phyloP scores from a whole-genome alignment of 208 protist species.

The Trypanosoma theileri region DNA sequence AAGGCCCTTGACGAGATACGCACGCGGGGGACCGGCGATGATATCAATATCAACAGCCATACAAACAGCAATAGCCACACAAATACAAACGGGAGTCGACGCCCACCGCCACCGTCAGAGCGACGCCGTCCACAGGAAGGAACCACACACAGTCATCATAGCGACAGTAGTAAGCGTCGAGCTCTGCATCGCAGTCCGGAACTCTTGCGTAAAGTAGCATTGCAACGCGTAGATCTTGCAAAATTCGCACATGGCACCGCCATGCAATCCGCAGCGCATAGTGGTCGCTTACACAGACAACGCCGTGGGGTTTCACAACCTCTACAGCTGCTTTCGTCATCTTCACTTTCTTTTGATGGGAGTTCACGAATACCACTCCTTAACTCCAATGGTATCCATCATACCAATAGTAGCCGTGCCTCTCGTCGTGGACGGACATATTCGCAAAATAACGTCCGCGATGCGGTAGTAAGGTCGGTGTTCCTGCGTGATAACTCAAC shows the following conservation, averaged over 20 bases:
- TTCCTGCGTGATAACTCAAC: not conserved
- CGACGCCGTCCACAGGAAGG: slow-evolving; percentile 5
- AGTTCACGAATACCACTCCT: not conserved
- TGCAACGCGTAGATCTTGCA: slow-evolving; percentile 4
- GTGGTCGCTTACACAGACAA: not conserved
- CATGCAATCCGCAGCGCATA: not conserved
- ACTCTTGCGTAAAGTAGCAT: not conserved
- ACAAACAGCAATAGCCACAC: too few relatives aligned
- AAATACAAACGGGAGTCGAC: slow-evolving; percentile 2
- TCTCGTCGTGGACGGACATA: slow-evolving; percentile 2
- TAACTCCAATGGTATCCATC: not conserved
- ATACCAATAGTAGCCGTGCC: not conserved
- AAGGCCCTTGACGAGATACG: slow-evolving; percentile 14
- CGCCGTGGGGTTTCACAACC: not conserved
- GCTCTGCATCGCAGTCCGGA: slow-evolving; percentile 17
- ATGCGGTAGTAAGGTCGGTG: not conserved
- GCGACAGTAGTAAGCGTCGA: slow-evolving; percentile 11
- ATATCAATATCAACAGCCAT: not conserved
- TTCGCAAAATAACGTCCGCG: not conserved
- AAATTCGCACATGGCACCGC: not conserved
- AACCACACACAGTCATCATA: slow-evolving; percentile 10
- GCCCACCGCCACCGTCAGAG: slow-evolving; percentile 11
- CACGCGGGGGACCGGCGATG: slow-evolving; percentile 2
- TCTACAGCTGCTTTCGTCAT: not conserved
- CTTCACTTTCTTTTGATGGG: slow-evolving; percentile 2